Percentiles rank a stretch among this genome's conserved stretches.
phyloP scores from a whole-genome alignment of 176 grass and related monocot genomes.

The Musa beccarii region DNA sequence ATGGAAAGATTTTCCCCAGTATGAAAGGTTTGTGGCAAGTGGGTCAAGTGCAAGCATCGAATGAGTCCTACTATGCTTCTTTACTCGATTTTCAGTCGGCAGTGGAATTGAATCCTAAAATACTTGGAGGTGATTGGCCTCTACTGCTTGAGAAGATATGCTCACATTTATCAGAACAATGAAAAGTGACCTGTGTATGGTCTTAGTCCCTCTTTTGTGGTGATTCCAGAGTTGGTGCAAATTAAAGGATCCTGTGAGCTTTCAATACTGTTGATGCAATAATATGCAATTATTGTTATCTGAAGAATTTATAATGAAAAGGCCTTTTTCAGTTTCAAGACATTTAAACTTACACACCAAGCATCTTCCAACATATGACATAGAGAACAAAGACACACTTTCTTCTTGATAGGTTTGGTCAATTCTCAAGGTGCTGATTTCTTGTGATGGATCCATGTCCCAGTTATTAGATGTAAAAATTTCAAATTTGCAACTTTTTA shows the following conservation, averaged over 20 bases:
- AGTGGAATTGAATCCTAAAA: conserved; percentile 42
- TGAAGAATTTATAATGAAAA: neutral
- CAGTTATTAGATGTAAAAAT: conserved; percentile 1
- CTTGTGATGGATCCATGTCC: conserved; percentile 7
- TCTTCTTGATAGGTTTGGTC: neutral
- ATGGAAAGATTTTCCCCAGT: conserved; percentile 21
- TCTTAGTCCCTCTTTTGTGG: neutral
- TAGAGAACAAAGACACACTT: neutral
- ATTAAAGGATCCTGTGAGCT: neutral
- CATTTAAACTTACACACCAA: neutral
- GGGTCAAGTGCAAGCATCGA: conserved; percentile 12
- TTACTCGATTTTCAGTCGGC: conserved; percentile 43
- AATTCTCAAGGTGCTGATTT: conserved; percentile 2
- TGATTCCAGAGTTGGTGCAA: neutral
- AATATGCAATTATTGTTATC: neutral
- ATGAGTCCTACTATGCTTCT: conserved; percentile 20
- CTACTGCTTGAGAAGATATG: conserved; percentile 46
- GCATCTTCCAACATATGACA: neutral
- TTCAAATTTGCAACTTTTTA: neutral
- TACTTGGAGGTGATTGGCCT: conserved; percentile 54
- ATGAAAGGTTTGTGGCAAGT: conserved; percentile 17
- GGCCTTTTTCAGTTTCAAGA: neutral
- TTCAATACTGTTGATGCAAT: conserved; percentile 3
- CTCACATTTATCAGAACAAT: conserved; percentile 12
- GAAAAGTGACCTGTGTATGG: neutral